Percentiles rank a stretch among this genome's conserved stretches.
phyloP scores from a whole-genome alignment of 192 early-diverging fungal genomes.

The Coemansia sp. region DNA sequence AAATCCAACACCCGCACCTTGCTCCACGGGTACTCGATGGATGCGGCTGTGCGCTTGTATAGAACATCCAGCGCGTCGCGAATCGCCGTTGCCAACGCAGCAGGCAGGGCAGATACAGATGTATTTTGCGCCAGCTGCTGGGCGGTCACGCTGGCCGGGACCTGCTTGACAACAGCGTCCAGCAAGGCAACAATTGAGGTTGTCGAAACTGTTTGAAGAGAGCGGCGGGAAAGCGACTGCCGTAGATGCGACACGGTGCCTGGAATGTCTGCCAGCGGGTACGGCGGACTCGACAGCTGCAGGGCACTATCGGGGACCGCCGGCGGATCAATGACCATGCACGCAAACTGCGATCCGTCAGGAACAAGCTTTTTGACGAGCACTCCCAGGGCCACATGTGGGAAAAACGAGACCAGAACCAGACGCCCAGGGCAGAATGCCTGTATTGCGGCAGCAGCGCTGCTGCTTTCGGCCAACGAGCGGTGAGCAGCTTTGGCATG shows the following conservation, averaged over 20 bases:
- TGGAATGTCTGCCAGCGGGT: slow-evolving; percentile 20
- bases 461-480: slow-evolving; percentile 30
- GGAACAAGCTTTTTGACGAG: slow-evolving; percentile 16
- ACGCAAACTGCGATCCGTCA: slow-evolving; percentile 40
- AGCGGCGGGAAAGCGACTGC: slow-evolving; percentile 12
- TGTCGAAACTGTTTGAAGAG: slow-evolving; percentile 10
- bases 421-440: slow-evolving; percentile 71
- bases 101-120: slow-evolving; percentile 1
- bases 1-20: slow-evolving; percentile 89
- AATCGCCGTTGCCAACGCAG: slow-evolving; percentile 50
- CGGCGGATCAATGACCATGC: slow-evolving; percentile 31
- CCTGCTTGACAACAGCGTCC: slow-evolving; percentile 25
- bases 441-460: slow-evolving; percentile 58
- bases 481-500: slow-evolving; percentile 30
- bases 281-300: slow-evolving; percentile 16
- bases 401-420: slow-evolving; percentile 73
- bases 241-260: slow-evolving; percentile 6
- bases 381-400: slow-evolving; percentile 26
- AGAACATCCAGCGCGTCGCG: slow-evolving; percentile 27
- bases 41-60: slow-evolving; percentile 20
- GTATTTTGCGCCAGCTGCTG: slow-evolving; percentile 14
- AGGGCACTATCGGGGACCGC: not conserved
- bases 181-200: slow-evolving; percentile 23
- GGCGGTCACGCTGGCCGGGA: not conserved
- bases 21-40: slow-evolving; percentile 74